Percentiles rank a stretch among this genome's conserved stretches.
These are phyloP conservation scores for Coix lacrymajobi DNA, from an alignment of 176 grass and related monocot genomes.

Conservation along the genomic window DNA sequence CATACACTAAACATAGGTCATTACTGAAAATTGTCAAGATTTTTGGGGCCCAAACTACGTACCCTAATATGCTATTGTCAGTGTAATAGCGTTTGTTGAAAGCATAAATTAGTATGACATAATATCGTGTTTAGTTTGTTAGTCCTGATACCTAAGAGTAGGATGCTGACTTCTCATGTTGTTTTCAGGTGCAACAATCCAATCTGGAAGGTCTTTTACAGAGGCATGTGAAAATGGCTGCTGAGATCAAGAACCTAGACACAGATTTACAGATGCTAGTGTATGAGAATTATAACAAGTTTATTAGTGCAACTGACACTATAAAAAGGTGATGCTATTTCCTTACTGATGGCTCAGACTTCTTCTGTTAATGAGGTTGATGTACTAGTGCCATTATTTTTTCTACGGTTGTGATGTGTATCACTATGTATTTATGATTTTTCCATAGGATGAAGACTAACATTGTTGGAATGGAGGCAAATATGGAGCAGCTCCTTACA, in stretches of 20 bases:
- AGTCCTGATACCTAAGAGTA: constrained; percentile 8
- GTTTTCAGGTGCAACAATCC: constrained; percentile 81
- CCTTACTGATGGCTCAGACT: constrained; percentile 6
- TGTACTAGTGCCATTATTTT: constrained; percentile 2
- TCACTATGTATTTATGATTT: constrained; percentile 15
- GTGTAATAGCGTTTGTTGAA: neutral
- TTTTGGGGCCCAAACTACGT: neutral
- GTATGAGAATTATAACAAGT: constrained; percentile 99
- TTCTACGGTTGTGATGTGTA: constrained; percentile 14
- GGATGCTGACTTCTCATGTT: neutral
- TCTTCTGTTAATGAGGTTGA: constrained; percentile 24
- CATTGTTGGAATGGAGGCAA: constrained; percentile 89
- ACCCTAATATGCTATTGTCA: neutral
- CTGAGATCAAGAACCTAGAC: constrained; percentile 99
- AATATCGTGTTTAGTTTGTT: constrained; percentile 16
- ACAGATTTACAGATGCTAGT: constrained; percentile 99
- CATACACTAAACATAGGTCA: neutral
- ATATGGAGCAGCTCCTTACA: constrained; percentile 91
- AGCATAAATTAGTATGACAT: neutral
- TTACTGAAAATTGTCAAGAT: neutral
- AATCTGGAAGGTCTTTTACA: constrained; percentile 91
- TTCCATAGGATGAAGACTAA: constrained; percentile 91
- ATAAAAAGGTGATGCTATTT: constrained; percentile 71
- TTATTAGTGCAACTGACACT: constrained; percentile 95
- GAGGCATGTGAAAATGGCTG: constrained; percentile 95